These are phyloP conservation scores for Gnaphalium uliginosum DNA, from an alignment of 129 eudicot genomes.

Conservation along the genomic window DNA sequence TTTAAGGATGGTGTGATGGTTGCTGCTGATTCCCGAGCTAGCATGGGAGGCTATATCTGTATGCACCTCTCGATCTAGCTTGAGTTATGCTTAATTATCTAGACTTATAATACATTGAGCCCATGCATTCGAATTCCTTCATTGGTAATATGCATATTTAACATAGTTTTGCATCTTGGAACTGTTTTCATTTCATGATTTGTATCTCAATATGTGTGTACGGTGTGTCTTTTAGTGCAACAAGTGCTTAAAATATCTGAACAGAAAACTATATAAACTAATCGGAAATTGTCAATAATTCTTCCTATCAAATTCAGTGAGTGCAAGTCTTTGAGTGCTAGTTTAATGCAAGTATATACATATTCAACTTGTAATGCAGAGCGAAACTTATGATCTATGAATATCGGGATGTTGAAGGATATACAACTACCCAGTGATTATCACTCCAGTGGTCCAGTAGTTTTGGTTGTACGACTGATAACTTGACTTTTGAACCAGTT, in stretches of 20 bases:
- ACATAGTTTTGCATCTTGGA: not conserved
- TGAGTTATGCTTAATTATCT: not conserved
- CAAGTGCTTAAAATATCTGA: not conserved
- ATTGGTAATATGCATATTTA: not conserved
- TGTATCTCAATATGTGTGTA: not conserved
- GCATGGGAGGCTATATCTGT: constrained; percentile 99
- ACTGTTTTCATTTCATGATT: not conserved
- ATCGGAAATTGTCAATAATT: not conserved
- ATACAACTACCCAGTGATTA: not conserved
- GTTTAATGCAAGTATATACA: not conserved
- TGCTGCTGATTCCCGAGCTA: constrained; percentile 94
- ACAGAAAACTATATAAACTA: not conserved
- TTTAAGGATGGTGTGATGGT: constrained; percentile 92
- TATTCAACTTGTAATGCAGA: not conserved
- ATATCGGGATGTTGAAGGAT: not conserved
- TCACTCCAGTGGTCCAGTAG: not conserved
- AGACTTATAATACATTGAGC: not conserved
- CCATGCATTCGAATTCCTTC: not conserved
- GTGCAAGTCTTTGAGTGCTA: too few relatives aligned
- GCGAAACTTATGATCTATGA: not conserved
- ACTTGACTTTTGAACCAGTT: not conserved
- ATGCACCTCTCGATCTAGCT: constrained; percentile 16
- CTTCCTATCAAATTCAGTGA: not conserved
- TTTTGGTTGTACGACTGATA: not conserved
- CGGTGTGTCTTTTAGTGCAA: not conserved